These are phyloP conservation scores for Quercus phellos DNA, from an alignment of 331 rosid species.

Conservation along the genomic window DNA sequence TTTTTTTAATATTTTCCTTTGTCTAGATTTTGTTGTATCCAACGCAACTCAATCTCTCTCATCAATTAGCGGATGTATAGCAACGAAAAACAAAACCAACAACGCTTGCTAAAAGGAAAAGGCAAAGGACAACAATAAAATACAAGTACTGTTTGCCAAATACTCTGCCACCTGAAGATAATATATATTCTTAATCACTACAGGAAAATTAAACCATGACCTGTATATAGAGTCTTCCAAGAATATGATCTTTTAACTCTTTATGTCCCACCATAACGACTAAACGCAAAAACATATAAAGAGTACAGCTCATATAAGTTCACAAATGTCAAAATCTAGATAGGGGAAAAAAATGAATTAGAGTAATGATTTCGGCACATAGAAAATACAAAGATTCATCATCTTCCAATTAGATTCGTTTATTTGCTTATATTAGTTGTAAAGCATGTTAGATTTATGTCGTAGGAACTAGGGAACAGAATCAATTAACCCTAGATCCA, in stretches of 20 bases:
- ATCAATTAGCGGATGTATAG: background rate
- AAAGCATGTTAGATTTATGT: background rate
- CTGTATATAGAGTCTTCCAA: slow-evolving; percentile 14
- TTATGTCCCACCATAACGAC: slow-evolving; percentile 17
- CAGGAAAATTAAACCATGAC: slow-evolving; percentile 20
- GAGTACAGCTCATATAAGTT: slow-evolving; percentile 9
- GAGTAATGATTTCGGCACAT: background rate
- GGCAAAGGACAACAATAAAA: background rate
- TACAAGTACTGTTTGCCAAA: background rate
- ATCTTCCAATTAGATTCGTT: background rate
- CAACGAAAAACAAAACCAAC: background rate
- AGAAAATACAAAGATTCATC: background rate
- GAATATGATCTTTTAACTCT: background rate
- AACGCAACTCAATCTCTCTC: background rate
- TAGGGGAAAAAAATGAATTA: background rate
- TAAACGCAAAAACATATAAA: slow-evolving; percentile 11
- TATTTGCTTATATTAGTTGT: background rate
- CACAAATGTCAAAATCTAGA: slow-evolving; percentile 5
- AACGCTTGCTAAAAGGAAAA: background rate
- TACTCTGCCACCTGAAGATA: slow-evolving; percentile 15
- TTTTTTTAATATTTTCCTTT: background rate
- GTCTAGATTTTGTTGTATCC: background rate
- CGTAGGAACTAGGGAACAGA: too few species aligned
- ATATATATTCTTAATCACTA: slow-evolving; percentile 16
- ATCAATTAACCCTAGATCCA: background rate